These are phyloP conservation scores for Hawksworthiomyces lignivorus DNA, from an alignment of 2,329 filamentous ascomycete genomes.

Conservation along the genomic window DNA sequence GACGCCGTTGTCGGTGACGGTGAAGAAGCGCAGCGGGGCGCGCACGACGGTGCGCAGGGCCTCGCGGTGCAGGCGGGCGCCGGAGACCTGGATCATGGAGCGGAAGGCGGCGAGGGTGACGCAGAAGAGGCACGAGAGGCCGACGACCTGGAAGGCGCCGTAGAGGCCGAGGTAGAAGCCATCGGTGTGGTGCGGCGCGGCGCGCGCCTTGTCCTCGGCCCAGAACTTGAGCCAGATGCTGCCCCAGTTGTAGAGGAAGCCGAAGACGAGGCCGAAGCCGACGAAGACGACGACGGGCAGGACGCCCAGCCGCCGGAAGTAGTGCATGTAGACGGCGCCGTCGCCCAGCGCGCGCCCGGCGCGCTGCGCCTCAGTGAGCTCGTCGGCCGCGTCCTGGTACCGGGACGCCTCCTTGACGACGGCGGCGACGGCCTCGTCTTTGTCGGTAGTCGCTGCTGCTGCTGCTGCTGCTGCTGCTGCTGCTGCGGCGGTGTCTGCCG, in stretches of 20 bases:
- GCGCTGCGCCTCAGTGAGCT: too few relatives aligned
- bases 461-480: neutral
- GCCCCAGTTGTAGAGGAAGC: constrained; percentile 19
- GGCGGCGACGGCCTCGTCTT: constrained; percentile 4
- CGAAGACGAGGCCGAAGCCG: constrained; percentile 12
- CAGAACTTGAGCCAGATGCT: constrained; percentile 25
- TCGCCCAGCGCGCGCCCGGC: constrained; percentile 6
- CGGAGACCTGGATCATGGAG: constrained; percentile 16
- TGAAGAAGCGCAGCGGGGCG: constrained; percentile 27
- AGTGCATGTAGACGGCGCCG: constrained; percentile 14
- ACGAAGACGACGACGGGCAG: constrained; percentile 10
- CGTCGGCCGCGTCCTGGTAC: too few relatives aligned
- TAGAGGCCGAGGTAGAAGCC: constrained; percentile 24
- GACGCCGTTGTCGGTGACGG: constrained; percentile 26
- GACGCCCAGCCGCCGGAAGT: constrained; percentile 16
- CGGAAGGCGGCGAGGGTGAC: constrained; percentile 16
- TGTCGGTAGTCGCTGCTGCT: neutral
- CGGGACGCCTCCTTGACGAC: too few relatives aligned
- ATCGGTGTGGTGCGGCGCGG: constrained; percentile 13
- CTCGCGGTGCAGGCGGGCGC: constrained; percentile 20
- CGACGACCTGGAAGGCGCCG: constrained; percentile 17
- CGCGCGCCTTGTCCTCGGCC: constrained; percentile 16
- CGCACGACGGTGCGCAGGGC: constrained; percentile 25
- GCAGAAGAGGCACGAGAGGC: constrained; percentile 16
- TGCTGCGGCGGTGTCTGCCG: neutral